A percentile compares a stretch with the other conserved stretches of the same genome.
phyloP scores from a whole-genome alignment of 371 early-diverging fungal species.

The Actinomucor elegans region DNA sequence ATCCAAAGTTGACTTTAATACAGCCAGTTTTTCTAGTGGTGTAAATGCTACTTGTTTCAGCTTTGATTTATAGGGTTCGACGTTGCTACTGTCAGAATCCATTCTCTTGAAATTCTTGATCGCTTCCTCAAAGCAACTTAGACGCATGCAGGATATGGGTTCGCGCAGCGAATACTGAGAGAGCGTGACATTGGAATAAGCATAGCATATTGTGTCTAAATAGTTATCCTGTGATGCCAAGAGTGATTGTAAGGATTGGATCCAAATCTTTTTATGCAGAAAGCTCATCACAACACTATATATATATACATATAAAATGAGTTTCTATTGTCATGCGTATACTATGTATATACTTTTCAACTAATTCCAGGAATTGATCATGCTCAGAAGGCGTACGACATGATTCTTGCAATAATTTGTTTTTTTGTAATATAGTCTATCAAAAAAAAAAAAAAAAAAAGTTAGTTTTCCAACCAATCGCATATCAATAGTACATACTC shows the following conservation, averaged over 20 bases:
- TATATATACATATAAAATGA: not conserved
- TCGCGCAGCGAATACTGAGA: slow-evolving; percentile 41
- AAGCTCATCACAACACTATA: slow-evolving; percentile 58
- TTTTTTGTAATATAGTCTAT: slow-evolving; percentile 45
- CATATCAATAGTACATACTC: slow-evolving; percentile 19
- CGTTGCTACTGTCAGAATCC: slow-evolving; percentile 26
- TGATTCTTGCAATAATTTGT: slow-evolving; percentile 38
- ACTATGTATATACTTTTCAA: slow-evolving; percentile 52
- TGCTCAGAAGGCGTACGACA: slow-evolving; percentile 55
- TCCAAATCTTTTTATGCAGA: slow-evolving; percentile 62
- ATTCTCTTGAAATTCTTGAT: slow-evolving; percentile 32
- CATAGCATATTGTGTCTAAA: slow-evolving; percentile 31
- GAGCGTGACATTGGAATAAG: slow-evolving; percentile 38
- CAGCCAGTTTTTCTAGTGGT: slow-evolving; percentile 48
- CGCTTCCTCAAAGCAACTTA: slow-evolving; percentile 31
- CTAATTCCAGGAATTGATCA: slow-evolving; percentile 54
- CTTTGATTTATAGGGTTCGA: slow-evolving; percentile 11
- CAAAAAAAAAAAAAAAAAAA: not conserved
- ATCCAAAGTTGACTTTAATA: slow-evolving; percentile 39
- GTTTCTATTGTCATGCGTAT: not conserved
- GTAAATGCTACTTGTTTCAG: slow-evolving; percentile 36
- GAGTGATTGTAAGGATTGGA: slow-evolving; percentile 52
- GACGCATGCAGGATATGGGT: slow-evolving; percentile 44
- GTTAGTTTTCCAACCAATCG: not conserved
- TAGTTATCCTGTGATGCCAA: slow-evolving; percentile 41